Base-by-base conservation (phyloP, 116 monocot species). In the Cymodocea nodosa region DNA sequence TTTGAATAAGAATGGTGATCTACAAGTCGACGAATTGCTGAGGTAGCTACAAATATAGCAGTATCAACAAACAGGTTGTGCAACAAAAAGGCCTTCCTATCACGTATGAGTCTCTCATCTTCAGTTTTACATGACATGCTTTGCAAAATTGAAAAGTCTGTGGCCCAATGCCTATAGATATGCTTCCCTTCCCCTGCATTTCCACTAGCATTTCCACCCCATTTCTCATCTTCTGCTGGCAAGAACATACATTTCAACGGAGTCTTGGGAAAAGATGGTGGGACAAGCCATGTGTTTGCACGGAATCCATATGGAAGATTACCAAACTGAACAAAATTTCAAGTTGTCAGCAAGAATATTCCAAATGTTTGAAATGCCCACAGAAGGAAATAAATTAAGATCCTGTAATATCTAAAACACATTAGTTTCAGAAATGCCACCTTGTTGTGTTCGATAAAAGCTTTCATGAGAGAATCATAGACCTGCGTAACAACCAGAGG, bases 241-340 rank as follows among this genome's bases (percentile, higher is more conserved):
- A 97, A 68, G 39, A 82, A 69, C 50, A 76, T 78, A 24, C 35
- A 68, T 64, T 72, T 83, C 23, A 67, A 83, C 34, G 75, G 73
- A 19, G 83, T 65, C 4, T 97, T 83, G 25, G 70, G 37, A 68
- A 76, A 74, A 59, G 81, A 62, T 20, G 90, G 95, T 60, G 95
- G 91, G 11, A 81, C 74, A 61, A 97, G 81, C 95, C 95, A 97
- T 57, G 95, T 90, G 66, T 97, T 97, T 77, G 91, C 90, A 62
- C 95, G 83, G 23, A 87, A 90, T 62, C 95, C 95, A 70, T 90
- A 97, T n/a, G 95, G 95, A 48, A 97, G 76, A 81, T 97, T 97
- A 50, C 95, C 80, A 82, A 89, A 84, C 86, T 80, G 79, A 68
- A 80, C 74, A 64, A 55, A 34, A 58, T 44, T 44, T 11, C 44